Base-by-base conservation (phyloP, 805 yeast species). In the Sugiyamaella chiloensis region DNA sequence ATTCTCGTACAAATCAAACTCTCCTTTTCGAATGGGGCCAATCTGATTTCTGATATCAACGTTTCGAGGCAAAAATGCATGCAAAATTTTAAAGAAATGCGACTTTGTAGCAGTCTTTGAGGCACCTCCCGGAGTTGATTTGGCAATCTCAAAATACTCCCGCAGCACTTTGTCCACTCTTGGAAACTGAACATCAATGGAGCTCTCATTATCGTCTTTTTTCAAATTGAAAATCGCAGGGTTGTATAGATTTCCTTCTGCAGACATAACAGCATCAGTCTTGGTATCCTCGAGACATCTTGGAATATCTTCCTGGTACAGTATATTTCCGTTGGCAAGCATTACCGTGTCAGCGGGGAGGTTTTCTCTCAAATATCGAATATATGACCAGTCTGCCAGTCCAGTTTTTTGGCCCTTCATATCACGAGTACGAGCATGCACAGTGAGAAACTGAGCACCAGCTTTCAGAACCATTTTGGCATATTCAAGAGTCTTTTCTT, bases 391-490 rank as follows among this genome's bases (percentile, higher is more conserved):
- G 67, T 93, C 90, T 1, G 99, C 98, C 42, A 93, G 69, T 0
- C 99, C 99, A 0, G 99, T 91, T 50, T 79, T 78, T 64, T 91
- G 98, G 5, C 99, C 99, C 66, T 93, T 93, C 95, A 89, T 91
- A 49, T 91, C 99, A 54, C 99, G 76, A 1, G 97, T 84, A 58
- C 99, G 78, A 1, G 98, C 98, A 65, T 93, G 99, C 6, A 93
- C 85, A 1, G 97, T 89, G 31, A 93, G 70, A 64, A 91, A 87
- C 67, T 90, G 96, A 0, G 99, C 99, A 8, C 99, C 99, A 0
- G 98, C 96, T 51, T 74, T 75, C 17, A 93, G 71, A 23, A 93
- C 89, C 87, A 86, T 81, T 63, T 79, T 80, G 4, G 99, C 98
- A 61, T 93, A 93, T 32, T 76, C 83, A 45, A 93, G 72, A 2